Evolutionary conservation across 306 rosid genomes (phyloP).

Genomic region (Dryas drummondii): DNA sequence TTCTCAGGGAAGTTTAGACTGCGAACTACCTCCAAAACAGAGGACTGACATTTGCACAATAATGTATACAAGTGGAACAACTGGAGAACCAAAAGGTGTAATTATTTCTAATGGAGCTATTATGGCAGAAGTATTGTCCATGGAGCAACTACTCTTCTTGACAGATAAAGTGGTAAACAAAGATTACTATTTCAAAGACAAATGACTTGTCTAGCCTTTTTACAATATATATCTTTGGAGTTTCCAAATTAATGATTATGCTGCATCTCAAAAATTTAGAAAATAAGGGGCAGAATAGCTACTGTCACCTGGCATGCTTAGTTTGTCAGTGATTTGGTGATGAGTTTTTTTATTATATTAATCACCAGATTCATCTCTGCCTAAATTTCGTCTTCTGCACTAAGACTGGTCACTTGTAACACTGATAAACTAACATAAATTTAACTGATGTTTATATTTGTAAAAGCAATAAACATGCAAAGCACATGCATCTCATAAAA

Average conservation of each 20-base stretch:
- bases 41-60: conserved; percentile 64
- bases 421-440: neutral
- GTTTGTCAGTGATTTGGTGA: neutral
- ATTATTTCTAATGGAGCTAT: conserved; percentile 68
- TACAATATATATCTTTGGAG: neutral
- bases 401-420: too few relatives aligned
- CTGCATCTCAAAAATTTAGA: neutral
- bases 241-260: neutral
- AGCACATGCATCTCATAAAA: neutral
- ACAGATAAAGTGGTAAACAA: conserved; percentile 71
- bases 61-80: conserved; percentile 97
- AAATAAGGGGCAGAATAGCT: neutral
- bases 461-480: neutral
- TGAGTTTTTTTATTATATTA: neutral
- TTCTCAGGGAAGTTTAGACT: conserved; percentile 55
- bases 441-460: neutral
- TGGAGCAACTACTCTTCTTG: conserved; percentile 58
- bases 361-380: neutral
- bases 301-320: neutral
- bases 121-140: conserved; percentile 69
- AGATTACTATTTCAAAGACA: neutral
- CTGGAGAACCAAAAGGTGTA: conserved; percentile 97
- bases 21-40: conserved; percentile 59
- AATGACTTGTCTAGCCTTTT: neutral
- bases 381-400: neutral